Evolutionary conservation across 1,139 yeast species (phyloP), one percentile per base, ranked within the genome.

Genomic region (Geotrichum phurueaensis): DNA sequence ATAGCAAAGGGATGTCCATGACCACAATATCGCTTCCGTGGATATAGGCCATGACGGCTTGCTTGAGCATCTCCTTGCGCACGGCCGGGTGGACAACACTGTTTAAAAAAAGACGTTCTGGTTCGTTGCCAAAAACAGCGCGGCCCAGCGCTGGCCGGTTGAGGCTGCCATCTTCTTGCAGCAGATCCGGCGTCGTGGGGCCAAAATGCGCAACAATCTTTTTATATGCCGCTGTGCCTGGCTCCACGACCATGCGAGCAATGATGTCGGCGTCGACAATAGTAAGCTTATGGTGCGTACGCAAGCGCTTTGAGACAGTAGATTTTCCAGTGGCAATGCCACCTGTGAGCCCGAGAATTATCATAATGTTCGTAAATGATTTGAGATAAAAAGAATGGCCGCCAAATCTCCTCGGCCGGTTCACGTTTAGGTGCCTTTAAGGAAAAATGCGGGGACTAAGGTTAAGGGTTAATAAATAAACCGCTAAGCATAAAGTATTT

Each of bases 281-380:
- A 0, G 87, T 80, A 22, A 89, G 52, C 1, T 76, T 69, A 66
- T 86, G 80, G 27, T 82, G 76, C 15, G 83, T 81, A 7, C 73
- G 65, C 12, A 94, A 75, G 33, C 81, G 73, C 20, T 76, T 72
- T 0, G 97, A 89, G 0, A 90, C 98, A 0, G 98, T 92, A 15
- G 96, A 87, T 71, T 95, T 95, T 1, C 99, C 99, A 4, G 95
- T 82, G 10, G 97, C 96, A 58, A 94, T 94, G 0, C 97, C 97
- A 0, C 99, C 99, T 0, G 99, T 94, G 29, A 94, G 80, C 0
- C 99, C 99, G 10, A 95, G 82, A 45, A 94, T 81, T 59, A 94
- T 81, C 99, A 94, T 94, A 5, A 27, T 27, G 31, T 27, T 10
- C 10, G 47, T 39, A n/a, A 39, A 15, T 39, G 7, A 39, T n/a